Base-by-base conservation (phyloP, 164 flowering plant species). In the Tinospora cordifolia region DNA sequence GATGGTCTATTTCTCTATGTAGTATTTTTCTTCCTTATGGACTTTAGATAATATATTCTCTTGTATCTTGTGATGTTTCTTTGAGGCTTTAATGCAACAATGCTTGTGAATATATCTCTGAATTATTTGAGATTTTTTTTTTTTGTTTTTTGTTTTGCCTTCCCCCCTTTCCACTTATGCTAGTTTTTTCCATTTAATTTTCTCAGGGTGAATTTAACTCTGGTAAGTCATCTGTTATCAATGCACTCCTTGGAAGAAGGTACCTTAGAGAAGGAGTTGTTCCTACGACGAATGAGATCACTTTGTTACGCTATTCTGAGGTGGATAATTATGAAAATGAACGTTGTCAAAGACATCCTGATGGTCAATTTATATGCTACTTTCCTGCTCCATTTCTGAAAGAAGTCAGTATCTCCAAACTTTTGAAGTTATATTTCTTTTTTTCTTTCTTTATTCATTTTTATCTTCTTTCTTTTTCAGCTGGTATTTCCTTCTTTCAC, bases 271-370 rank as follows among this genome's bases (percentile, higher is more conserved):
- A 91, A 74, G 98, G 98, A 44, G 97, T 94, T 75, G 81, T 94
- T 77, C 98, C 98, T 17, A 94, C 98, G 60, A 94, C 98, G n/a
- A 91, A 90, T 81, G 98, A 94, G 84, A 94, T 94, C 75, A 94
- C 96, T 34, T 89, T 91, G 76, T 79, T 94, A 67, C 71, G 90
- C 68, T 88, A 88, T 76, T 83, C 97, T 70, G 85, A 86, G 71
- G 65, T 79, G 69, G 87, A 80, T 72, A 76, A 81, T 69, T 69
- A 67, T 70, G 90, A 79, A 75, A 79, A 77, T 65, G 87, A 88
- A 68, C 83, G 83, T 40, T 91, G 92, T 80, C 92, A 91, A 81
- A 86, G 91, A 78, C 91, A 83, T 79, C 98, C 97, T 71, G 97
- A 91, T 86, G 98, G 97, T 60, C 93, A 86, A 80, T 88, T 73